A percentile compares a stretch with the other conserved stretches of the same genome.
These are phyloP conservation scores for Backusella australiensis DNA, from an alignment of 192 early-diverging fungal genomes.

Conservation along the genomic window DNA sequence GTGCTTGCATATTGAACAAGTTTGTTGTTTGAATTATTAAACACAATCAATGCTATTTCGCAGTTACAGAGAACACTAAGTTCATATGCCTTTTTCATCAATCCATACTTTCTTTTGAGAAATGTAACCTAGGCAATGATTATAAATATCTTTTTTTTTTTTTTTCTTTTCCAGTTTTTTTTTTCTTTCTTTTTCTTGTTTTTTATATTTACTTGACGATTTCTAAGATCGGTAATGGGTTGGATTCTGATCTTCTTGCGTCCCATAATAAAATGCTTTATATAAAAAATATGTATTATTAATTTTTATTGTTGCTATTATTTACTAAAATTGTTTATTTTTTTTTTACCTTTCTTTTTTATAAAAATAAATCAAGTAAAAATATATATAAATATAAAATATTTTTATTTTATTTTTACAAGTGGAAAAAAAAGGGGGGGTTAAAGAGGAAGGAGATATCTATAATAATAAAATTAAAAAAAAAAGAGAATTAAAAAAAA, in stretches of 20 bases:
- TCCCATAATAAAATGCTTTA: neutral
- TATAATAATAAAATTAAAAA: neutral
- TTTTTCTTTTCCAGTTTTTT: neutral
- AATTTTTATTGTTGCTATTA: neutral
- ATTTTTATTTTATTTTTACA: neutral
- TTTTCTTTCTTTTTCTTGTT: neutral
- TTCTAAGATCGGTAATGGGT: slow-evolving; percentile 8
- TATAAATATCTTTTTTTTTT: neutral
- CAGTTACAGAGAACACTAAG: slow-evolving; percentile 91
- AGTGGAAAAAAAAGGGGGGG: neutral
- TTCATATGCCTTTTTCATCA: slow-evolving; percentile 97
- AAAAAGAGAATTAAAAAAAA: neutral
- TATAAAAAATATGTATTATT: too few species aligned
- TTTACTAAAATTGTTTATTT: neutral
- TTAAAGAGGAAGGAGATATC: neutral
- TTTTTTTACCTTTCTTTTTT: neutral
- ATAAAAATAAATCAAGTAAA: neutral
- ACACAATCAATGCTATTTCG: slow-evolving; percentile 92
- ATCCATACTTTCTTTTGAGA: slow-evolving; percentile 87
- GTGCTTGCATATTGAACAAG: slow-evolving; percentile 87
- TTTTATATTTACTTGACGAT: neutral
- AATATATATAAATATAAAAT: neutral
- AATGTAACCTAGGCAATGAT: slow-evolving; percentile 70
- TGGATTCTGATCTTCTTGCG: neutral
- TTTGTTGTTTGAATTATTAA: slow-evolving; percentile 85